A percentile compares a stretch with the other conserved stretches of the same genome.
Evolutionary conservation across 345 rosid species (phyloP).

Genomic region (Acer campestre): DNA sequence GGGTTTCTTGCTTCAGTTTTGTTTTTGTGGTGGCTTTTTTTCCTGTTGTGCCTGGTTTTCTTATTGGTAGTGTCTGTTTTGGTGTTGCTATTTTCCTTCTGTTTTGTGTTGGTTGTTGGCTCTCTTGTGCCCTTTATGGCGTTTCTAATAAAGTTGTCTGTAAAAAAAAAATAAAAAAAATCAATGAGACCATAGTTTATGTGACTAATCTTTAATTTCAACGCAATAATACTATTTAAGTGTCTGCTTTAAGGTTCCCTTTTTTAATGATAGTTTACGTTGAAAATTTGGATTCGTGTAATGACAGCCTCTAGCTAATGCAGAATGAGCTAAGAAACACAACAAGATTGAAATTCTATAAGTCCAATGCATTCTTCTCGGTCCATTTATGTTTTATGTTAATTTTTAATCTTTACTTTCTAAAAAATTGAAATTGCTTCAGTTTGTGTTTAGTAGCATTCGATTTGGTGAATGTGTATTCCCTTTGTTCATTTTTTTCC

Average conservation of each 20-base stretch:
- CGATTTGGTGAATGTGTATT: not conserved
- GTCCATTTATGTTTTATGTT: slow-evolving; percentile 1
- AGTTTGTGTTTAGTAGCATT: no score
- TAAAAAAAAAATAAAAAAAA: no score
- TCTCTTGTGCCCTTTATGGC: no score
- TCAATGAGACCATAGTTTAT: not conserved
- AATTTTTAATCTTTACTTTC: not conserved
- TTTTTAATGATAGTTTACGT: not conserved
- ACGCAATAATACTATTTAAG: not conserved
- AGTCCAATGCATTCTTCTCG: slow-evolving; percentile 33
- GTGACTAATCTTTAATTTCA: not conserved
- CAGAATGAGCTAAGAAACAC: slow-evolving; percentile 90
- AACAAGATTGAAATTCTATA: slow-evolving; percentile 80
- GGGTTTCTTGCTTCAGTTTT: no score
- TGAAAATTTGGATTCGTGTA: slow-evolving; percentile 3
- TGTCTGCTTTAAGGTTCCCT: no score
- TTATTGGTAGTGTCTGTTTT: no score
- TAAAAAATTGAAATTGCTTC: no score
- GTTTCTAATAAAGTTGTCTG: no score
- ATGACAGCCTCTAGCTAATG: slow-evolving; percentile 92
- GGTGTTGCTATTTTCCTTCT: no score
- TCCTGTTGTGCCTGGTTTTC: no score
- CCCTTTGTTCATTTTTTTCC: not conserved
- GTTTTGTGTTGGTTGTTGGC: no score
- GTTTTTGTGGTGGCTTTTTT: no score